Conservation (phyloP, 2,329 filamentous ascomycete species). For the Clathrospora elynae region DNA sequence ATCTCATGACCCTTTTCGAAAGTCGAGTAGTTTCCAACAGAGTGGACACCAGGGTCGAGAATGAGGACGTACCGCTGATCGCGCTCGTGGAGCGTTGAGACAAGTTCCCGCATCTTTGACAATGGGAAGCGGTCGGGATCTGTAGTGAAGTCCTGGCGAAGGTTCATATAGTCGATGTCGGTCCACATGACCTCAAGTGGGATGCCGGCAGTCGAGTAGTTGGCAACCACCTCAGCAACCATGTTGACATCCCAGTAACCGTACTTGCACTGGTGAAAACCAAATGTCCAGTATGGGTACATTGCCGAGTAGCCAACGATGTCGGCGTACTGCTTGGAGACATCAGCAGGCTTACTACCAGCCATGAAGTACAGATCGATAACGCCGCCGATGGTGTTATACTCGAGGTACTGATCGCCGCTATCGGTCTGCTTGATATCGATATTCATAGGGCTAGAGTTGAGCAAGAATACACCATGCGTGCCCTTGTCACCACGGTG, state of each 20-base stretch:
- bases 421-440: constrained; percentile 67
- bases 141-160: constrained; percentile 65
- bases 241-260: constrained; percentile 64
- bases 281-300: constrained; percentile 60
- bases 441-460: constrained; percentile 66
- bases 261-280: constrained; percentile 60
- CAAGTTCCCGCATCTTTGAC: constrained; percentile 66
- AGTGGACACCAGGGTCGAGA: constrained; percentile 67
- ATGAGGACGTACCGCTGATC: constrained; percentile 77
- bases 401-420: constrained; percentile 73
- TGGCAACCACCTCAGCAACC: constrained; percentile 69
- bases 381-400: constrained; percentile 77
- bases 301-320: constrained; percentile 56
- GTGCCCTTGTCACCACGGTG: constrained; percentile 61
- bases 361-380: constrained; percentile 66
- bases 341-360: constrained; percentile 54
- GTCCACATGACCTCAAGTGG: constrained; percentile 76
- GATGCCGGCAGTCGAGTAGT: constrained; percentile 68
- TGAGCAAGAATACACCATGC: constrained; percentile 46
- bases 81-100: constrained; percentile 67
- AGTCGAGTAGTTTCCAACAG: constrained; percentile 58
- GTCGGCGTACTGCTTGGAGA: constrained; percentile 58
- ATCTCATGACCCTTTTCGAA: constrained; percentile 66
- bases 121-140: constrained; percentile 69
- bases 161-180: constrained; percentile 72